Conservation (phyloP, 371 early-diverging fungal genomes). For the Mucor ambiguus region DNA sequence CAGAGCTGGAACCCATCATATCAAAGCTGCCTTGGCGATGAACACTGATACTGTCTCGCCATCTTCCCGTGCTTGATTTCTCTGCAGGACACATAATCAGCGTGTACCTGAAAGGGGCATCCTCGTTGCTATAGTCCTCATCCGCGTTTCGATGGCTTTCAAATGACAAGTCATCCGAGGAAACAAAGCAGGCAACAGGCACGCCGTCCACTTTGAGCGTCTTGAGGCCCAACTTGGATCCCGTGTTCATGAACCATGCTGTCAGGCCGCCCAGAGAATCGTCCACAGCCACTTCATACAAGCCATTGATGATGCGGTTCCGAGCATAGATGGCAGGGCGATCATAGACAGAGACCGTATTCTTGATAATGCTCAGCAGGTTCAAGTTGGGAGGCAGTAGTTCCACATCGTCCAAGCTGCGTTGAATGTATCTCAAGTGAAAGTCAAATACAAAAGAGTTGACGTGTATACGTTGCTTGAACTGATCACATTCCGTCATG, state of each 20-base stretch:
- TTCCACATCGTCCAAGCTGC: constrained; percentile 52
- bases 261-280: constrained; percentile 53
- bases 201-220: constrained; percentile 22
- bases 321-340: constrained; percentile 67
- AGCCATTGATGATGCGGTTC: constrained; percentile 61
- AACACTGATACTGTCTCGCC: constrained; percentile 14
- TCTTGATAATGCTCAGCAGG: constrained; percentile 61
- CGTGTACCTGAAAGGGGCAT: constrained; percentile 28
- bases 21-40: constrained; percentile 31
- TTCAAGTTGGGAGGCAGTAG: constrained; percentile 52
- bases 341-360: constrained; percentile 61
- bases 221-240: constrained; percentile 63
- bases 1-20: constrained; percentile 13
- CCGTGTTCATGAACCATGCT: constrained; percentile 68
- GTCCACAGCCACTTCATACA: constrained; percentile 40
- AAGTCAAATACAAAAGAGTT: constrained; percentile 87
- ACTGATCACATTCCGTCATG: constrained; percentile 67
- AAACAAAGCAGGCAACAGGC: constrained; percentile 42
- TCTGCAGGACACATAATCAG: constrained; percentile 29
- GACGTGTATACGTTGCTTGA: constrained; percentile 74
- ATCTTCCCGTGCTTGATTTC: background rate
- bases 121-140: background rate
- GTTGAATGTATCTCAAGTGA: constrained; percentile 69
- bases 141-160: background rate
- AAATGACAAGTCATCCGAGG: constrained; percentile 37